Evolutionary conservation across 176 grass and related monocot genomes (phyloP).

Genomic region (Alopecurus myosuroides): DNA sequence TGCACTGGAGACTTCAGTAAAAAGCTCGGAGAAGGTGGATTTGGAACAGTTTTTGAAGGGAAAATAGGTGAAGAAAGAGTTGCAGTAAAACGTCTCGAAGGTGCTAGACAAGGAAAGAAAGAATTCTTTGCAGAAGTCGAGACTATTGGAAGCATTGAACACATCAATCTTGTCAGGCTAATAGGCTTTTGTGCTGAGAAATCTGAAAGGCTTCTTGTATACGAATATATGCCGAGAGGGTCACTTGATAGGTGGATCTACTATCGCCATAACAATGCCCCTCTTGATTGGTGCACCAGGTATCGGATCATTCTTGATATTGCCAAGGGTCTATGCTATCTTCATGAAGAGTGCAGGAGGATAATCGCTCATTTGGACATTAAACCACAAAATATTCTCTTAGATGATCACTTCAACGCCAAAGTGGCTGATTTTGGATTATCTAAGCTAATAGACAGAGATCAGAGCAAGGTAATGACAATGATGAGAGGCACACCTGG

Average conservation of each 20-base stretch:
- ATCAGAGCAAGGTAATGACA: constrained; percentile 37
- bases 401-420: constrained; percentile 26
- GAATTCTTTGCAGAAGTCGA: constrained; percentile 30
- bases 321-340: constrained; percentile 30
- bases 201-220: constrained; percentile 29
- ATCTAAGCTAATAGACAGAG: constrained; percentile 37
- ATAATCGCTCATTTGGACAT: constrained; percentile 37
- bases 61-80: constrained; percentile 24
- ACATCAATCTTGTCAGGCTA: constrained; percentile 30
- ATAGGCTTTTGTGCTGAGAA: constrained; percentile 29
- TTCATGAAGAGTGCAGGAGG: constrained; percentile 29
- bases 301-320: constrained; percentile 18
- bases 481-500: constrained; percentile 37
- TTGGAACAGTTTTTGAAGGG: constrained; percentile 31
- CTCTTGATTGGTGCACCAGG: constrained; percentile 25
- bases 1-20: constrained; percentile 26
- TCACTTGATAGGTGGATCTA: constrained; percentile 37
- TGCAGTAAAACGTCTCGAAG: constrained; percentile 31
- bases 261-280: neutral
- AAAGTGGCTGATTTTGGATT: constrained; percentile 30
- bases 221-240: constrained; percentile 29
- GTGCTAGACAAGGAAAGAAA: constrained; percentile 21
- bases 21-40: constrained; percentile 41
- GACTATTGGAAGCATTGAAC: constrained; percentile 25
- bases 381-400: constrained; percentile 28